Evolutionary conservation across 2,329 filamentous ascomycete species (phyloP), one percentile per base, ranked within the genome.

Genomic region (Coniochaeta prunicola): DNA sequence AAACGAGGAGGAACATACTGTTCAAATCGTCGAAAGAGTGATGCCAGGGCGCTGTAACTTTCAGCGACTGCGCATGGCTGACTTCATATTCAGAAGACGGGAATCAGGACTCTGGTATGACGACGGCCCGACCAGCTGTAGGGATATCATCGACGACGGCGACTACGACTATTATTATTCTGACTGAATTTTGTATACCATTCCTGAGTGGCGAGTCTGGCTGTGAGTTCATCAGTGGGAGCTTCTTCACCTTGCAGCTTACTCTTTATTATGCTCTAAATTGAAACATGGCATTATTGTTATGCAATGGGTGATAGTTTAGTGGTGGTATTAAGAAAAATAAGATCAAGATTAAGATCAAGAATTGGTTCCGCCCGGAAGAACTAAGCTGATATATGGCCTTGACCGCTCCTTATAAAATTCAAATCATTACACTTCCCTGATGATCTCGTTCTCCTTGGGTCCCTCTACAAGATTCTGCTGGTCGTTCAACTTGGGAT

Each of bases 401-500:
- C n/a, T n/a, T n/a, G n/a, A 38, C 34, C 10, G n/a, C n/a, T 48
- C 21, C 42, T 48, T 7, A 48, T 19, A 21, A 13, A 28, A 48
- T 9, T 48, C 3, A 21, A 28, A 48, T 7, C n/a, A 48, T 48
- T 48, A 48, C 4, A 48, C 42, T 13, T 48, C 45, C 21, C 45
- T 26, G 26, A 30, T 21, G 10, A n/a, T 21, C 21, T 50, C 45
- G 10, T 19, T 50, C 21, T 26, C 21, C 45, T 50, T 50, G 19
- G 21, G 45, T 4, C 45, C 53, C 59, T 71, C 69, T 21, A 71
- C 75, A 63, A 79, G 62, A 4, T 72, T 79, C 70, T 80, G 78
- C 58, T 74, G 54, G 42, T 77, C 66, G 58, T 72, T 79, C 56
- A 80, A 71, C 65, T 73, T 74, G 38, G 77, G 77, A 66, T 80